Evolutionary conservation across 208 protist genomes (phyloP), one percentile per base, ranked within the genome.

Genomic region (Kentomonas sorsogonicus): DNA sequence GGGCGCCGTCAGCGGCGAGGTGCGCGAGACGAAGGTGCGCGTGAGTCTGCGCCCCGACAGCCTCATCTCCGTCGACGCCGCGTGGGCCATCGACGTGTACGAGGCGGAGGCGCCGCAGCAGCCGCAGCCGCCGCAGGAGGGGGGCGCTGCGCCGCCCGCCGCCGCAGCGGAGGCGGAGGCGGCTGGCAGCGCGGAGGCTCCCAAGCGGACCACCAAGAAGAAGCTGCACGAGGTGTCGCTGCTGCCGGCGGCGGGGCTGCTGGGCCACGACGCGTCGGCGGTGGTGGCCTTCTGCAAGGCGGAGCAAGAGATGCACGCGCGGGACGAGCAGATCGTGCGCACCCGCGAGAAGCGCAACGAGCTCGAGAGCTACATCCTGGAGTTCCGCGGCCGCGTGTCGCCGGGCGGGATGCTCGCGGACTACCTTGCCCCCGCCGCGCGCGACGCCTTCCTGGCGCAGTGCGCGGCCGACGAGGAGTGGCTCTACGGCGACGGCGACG

Each of bases 351-450:
- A 84, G 53, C 92, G 93, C 71, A 97, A 97, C 53, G 76, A 85
- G 53, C 77, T 97, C 16, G 92, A 97, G 75, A 80, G 66, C 65
- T 97, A 95, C 77, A 88, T 95, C 54, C 83, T 95, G 25, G 82
- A 93, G 56, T 87, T 78, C 63, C 86, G 81, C 50, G 69, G 75
- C 26, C 81, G 73, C 23, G 26, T 90, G 43, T 29, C 59, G 9
- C 76, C 88, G 38, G 82, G 81, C 43, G 88, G 88, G n/a, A 39
- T 72, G 46, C 72, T 95, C 33, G 39, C 27, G 16, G 71, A 81
- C 36, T 97, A 88, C 72, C 66, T 84, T 10, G 69, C 72, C 7
- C 68, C 68, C 18, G 69, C 69, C 9, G 73, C 75, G 44, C 67
- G 71, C 11, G 55, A 64, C 9, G 47, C 61, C 9, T 97, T 96